Evolutionary conservation across 345 rosid genomes (phyloP).

Genomic region (Psidium guajava): DNA sequence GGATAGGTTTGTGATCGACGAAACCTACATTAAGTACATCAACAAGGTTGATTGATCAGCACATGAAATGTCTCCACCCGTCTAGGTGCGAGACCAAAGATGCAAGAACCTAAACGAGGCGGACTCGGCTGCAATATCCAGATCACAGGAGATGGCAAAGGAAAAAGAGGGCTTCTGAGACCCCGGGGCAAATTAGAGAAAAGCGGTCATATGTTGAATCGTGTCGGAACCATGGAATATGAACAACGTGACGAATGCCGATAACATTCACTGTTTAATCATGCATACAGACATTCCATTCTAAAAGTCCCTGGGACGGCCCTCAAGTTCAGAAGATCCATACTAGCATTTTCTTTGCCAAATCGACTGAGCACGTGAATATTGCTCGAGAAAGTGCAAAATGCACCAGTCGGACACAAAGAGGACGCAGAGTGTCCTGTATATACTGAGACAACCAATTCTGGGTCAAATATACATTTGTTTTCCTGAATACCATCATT

Average conservation of each 20-base stretch:
- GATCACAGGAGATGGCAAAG: background rate
- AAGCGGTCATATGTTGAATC: background rate
- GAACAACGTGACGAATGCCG: background rate
- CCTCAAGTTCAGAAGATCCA: background rate
- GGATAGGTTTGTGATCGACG: background rate
- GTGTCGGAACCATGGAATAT: background rate
- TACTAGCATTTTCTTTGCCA: background rate
- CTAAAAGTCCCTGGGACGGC: background rate
- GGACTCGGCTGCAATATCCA: background rate
- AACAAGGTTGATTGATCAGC: background rate
- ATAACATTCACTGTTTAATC: background rate
- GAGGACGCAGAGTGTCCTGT: background rate
- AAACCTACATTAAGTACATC: background rate
- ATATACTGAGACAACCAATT: background rate
- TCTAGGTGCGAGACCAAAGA: background rate
- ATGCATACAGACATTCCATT: background rate
- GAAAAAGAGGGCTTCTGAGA: background rate
- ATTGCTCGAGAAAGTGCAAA: background rate
- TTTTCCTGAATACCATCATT: background rate
- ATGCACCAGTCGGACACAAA: background rate
- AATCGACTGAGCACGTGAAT: background rate
- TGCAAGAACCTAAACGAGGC: background rate
- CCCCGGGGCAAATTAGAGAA: background rate
- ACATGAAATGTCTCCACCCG: background rate
- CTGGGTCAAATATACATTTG: background rate